Base-by-base conservation (phyloP, 169 alveolate genomes). In the Eimeria praecox region DNA sequence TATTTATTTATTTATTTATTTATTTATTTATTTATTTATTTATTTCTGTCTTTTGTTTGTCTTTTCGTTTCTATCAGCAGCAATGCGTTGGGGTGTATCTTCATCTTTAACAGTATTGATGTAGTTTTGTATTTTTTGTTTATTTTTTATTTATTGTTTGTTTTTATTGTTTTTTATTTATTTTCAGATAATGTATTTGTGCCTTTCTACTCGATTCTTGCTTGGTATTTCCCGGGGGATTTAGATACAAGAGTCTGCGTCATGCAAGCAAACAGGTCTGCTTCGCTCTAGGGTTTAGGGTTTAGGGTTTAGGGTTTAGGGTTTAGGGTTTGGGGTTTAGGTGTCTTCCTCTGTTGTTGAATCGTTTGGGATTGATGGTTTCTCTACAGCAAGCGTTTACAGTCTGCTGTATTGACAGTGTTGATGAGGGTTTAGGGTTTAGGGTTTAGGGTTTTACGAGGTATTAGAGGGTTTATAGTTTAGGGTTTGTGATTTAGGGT, bases 201-300 rank as follows among this genome's bases (percentile, higher is more conserved):
- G 44, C 95, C 95, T 46, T 91, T 91, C 54, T 91, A 71, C 66
- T 71, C 90, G 44, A 54, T 73, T 27, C 95, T 91, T 52, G 95
- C 95, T 20, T 91, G 95, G 95, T 91, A 33, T 62, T 91, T 91
- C 95, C 95, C 95, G 1, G 95, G 95, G 14, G 95, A 91, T 52
- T 69, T 91, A 42, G 95, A 91, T 38, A 91, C 83, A 77, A 33
- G 95, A n/a, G 95, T 91, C 9, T 71, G 90, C 46, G 95, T 91
- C 66, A 91, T 91, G 95, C 83, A 91, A n/a, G 95, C 95, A 52
- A 91, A 91, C 82, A 59, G 87, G 95, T 91, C 40, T 27, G 5
- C 62, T 77, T 10, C 56, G 56, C 52, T n/a, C 54, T 77, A 38
- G 54, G 59, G 89, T 42, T 44, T 46, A 42, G 59, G 59, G 89